phyloP scores from a whole-genome alignment of 495 filamentous ascomycete species.

The Talaromyces stipitatus region DNA sequence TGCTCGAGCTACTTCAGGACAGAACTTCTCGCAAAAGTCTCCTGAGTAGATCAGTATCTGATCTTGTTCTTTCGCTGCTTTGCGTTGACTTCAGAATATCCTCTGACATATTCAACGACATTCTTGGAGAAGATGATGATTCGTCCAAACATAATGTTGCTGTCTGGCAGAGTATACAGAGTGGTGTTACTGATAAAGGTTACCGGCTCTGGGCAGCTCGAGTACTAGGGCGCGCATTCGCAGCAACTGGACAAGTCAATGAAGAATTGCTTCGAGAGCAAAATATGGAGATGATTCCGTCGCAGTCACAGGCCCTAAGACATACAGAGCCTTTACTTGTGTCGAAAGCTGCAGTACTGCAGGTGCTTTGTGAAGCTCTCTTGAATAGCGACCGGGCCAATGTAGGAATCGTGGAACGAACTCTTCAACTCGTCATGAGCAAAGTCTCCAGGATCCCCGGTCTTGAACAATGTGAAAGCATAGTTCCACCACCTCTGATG shows the following conservation, averaged over 20 bases:
- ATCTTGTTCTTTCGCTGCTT: slow-evolving; percentile 65
- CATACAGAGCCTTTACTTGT: slow-evolving; percentile 11
- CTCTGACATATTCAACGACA: slow-evolving; percentile 46
- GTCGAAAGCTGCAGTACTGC: slow-evolving; percentile 50
- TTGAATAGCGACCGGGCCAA: slow-evolving; percentile 52
- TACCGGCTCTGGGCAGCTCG: slow-evolving; percentile 81
- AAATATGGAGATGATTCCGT: slow-evolving; percentile 9
- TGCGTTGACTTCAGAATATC: slow-evolving; percentile 62
- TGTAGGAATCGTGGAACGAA: slow-evolving; percentile 69
- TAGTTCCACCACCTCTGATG: slow-evolving; percentile 31
- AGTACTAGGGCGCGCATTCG: slow-evolving; percentile 78
- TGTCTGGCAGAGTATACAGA: slow-evolving; percentile 67
- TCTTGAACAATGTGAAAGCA: slow-evolving; percentile 38
- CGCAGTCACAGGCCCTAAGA: neutral
- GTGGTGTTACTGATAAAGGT: slow-evolving; percentile 48
- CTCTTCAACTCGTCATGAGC: slow-evolving; percentile 62
- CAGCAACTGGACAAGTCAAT: slow-evolving; percentile 57
- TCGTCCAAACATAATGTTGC: slow-evolving; percentile 52
- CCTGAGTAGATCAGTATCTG: slow-evolving; percentile 57
- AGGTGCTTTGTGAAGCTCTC: slow-evolving; percentile 59
- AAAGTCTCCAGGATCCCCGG: slow-evolving; percentile 40
- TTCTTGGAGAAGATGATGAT: slow-evolving; percentile 53
- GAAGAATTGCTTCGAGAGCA: slow-evolving; percentile 35
- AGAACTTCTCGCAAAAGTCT: slow-evolving; percentile 51
- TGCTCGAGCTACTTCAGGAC: slow-evolving; percentile 69